These are phyloP conservation scores for Piper betle DNA, from an alignment of 164 flowering plant genomes.

Conservation along the genomic window DNA sequence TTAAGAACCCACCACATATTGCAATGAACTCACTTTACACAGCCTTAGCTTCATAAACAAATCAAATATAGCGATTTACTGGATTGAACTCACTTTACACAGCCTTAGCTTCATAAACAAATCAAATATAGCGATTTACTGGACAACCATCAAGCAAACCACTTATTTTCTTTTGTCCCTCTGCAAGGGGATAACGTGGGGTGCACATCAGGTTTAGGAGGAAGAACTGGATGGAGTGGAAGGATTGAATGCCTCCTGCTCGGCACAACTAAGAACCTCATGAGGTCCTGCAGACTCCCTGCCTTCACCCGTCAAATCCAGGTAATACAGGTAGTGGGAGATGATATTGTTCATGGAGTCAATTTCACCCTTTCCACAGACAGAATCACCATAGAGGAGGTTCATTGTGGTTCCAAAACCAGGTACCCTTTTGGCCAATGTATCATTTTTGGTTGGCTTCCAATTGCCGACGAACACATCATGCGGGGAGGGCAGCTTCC, in stretches of 20 bases:
- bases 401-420: slow-evolving; percentile 92
- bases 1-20: neutral
- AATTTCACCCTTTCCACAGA: slow-evolving; percentile 61
- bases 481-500: slow-evolving; percentile 64
- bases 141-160: neutral
- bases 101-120: neutral
- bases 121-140: neutral
- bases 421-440: slow-evolving; percentile 50
- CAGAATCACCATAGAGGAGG: slow-evolving; percentile 53
- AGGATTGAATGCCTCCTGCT: slow-evolving; percentile 62
- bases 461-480: slow-evolving; percentile 68
- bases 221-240: slow-evolving; percentile 19
- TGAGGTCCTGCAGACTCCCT: slow-evolving; percentile 59
- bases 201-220: neutral
- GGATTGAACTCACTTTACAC: neutral
- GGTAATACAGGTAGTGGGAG: slow-evolving; percentile 68
- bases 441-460: slow-evolving; percentile 90
- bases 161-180: neutral
- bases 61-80: neutral
- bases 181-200: neutral
- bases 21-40: neutral
- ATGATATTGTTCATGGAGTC: slow-evolving; percentile 63
- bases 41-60: neutral
- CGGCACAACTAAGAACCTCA: slow-evolving; percentile 48
- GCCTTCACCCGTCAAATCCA: slow-evolving; percentile 71